Evolutionary conservation across 768 basidiomycete genomes (phyloP).

Genomic region (Amanita fuliginea): DNA sequence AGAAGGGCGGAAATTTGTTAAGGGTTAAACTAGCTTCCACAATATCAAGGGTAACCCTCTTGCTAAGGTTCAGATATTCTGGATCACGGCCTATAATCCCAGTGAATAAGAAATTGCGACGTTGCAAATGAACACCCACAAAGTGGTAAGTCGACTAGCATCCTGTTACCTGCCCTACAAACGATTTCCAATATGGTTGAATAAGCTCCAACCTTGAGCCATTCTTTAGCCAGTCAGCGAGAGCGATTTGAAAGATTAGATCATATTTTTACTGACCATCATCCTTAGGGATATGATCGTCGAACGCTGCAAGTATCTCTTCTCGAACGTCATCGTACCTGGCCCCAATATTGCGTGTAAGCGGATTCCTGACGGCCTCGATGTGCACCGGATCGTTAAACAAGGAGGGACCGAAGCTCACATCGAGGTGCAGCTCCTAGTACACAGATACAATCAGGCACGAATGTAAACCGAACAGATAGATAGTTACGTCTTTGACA

Average conservation of each 20-base stretch:
- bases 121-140: conserved; percentile 8
- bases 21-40: conserved; percentile 12
- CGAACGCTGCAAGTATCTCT: conserved; percentile 14
- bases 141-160: conserved; percentile 17
- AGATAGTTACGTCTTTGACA: conserved; percentile 13
- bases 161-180: conserved; percentile 12
- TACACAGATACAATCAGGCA: neutral
- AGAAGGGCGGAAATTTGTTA: conserved; percentile 13
- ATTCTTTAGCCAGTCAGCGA: conserved; percentile 6
- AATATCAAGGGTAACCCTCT: conserved; percentile 10
- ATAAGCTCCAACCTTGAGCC: conserved; percentile 9
- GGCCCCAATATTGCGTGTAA: conserved; percentile 17
- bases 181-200: conserved; percentile 12
- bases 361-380: conserved; percentile 14
- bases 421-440: conserved; percentile 21
- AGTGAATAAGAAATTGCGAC: neutral
- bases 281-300: conserved; percentile 9
- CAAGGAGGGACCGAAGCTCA: conserved; percentile 19
- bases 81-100: conserved; percentile 12
- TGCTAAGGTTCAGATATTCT: conserved; percentile 11
- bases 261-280: neutral
- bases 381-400: conserved; percentile 9
- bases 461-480: neutral
- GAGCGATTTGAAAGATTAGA: neutral
- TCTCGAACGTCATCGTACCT: conserved; percentile 16